These are phyloP conservation scores for Bryum argenteum DNA, from an alignment of 225 moss, liverwort and hornwort genomes.

Conservation along the genomic window DNA sequence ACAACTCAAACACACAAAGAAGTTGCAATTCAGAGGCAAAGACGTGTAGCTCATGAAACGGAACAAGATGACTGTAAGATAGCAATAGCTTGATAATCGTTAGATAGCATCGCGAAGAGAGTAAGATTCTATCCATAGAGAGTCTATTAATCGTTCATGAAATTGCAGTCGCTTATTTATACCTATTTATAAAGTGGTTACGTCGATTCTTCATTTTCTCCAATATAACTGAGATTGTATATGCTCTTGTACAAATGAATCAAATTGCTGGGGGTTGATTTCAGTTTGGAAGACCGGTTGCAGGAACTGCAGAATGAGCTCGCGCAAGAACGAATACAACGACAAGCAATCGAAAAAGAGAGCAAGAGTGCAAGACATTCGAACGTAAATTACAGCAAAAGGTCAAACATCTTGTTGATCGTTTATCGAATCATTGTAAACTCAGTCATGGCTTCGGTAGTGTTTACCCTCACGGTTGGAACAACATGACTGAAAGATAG, in stretches of 20 bases:
- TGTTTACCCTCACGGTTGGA: too few species aligned
- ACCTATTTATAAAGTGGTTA: too few species aligned
- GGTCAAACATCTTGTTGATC: constrained; percentile 32
- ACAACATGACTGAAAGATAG: too few species aligned
- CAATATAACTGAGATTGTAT: background rate
- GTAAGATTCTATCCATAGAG: background rate
- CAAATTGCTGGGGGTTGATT: constrained; percentile 14
- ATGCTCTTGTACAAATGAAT: background rate
- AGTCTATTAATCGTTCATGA: background rate
- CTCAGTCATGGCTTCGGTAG: too few species aligned
- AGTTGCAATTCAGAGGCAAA: constrained; percentile 6
- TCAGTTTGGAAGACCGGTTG: constrained; percentile 39
- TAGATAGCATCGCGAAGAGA: background rate
- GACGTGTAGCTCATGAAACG: background rate
- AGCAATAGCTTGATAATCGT: background rate
- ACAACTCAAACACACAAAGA: too few species aligned
- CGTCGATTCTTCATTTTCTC: background rate
- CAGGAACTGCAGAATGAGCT: constrained; percentile 35
- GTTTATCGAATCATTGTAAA: constrained; percentile 9
- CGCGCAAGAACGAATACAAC: constrained; percentile 44
- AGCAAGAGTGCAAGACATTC: constrained; percentile 26
- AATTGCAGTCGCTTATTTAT: background rate
- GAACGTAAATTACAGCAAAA: constrained; percentile 48
- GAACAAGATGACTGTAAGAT: background rate
- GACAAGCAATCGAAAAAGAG: constrained; percentile 41